phyloP scores from a whole-genome alignment of 805 yeast genomes.

The Sugiyamaella chiloensis region DNA sequence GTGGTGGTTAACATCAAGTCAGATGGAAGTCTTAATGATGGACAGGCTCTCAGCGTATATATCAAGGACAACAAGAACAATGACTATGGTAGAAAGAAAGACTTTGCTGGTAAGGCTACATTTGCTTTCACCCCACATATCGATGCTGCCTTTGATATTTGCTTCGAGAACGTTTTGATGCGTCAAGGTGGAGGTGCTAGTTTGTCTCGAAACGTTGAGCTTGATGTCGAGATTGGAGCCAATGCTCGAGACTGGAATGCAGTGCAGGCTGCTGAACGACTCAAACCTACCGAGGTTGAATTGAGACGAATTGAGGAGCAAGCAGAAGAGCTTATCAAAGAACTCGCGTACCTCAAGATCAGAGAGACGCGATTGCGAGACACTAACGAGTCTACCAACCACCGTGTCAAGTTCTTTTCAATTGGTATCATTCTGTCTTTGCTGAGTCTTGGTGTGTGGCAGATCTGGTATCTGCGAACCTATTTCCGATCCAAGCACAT shows the following conservation, averaged over 20 bases:
- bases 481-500: conserved; percentile 62
- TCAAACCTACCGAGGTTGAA: conserved; percentile 89
- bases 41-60: conserved; percentile 68
- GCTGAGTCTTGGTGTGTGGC: conserved; percentile 85
- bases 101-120: conserved; percentile 66
- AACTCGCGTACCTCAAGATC: conserved; percentile 74
- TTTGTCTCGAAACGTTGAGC: conserved; percentile 68
- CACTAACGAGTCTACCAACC: conserved; percentile 94
- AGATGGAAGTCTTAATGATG: conserved; percentile 77
- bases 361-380: conserved; percentile 94
- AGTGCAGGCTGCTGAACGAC: conserved; percentile 85
- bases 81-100: conserved; percentile 74
- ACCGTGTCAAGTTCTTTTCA: conserved; percentile 87
- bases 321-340: conserved; percentile 75
- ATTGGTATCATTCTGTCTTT: conserved; percentile 63
- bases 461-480: conserved; percentile 84
- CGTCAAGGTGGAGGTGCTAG: conserved; percentile 36
- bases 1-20: conserved; percentile 82
- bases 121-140: conserved; percentile 83
- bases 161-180: conserved; percentile 65
- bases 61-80: conserved; percentile 72
- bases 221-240: conserved; percentile 93
- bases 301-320: conserved; percentile 82
- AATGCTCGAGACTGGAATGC: conserved; percentile 98
- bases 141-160: conserved; percentile 83